Percentiles rank a stretch among this genome's conserved stretches.
Conservation (phyloP, 1,284 basidiomycete genomes). For the Microbotryum saponariae region DNA sequence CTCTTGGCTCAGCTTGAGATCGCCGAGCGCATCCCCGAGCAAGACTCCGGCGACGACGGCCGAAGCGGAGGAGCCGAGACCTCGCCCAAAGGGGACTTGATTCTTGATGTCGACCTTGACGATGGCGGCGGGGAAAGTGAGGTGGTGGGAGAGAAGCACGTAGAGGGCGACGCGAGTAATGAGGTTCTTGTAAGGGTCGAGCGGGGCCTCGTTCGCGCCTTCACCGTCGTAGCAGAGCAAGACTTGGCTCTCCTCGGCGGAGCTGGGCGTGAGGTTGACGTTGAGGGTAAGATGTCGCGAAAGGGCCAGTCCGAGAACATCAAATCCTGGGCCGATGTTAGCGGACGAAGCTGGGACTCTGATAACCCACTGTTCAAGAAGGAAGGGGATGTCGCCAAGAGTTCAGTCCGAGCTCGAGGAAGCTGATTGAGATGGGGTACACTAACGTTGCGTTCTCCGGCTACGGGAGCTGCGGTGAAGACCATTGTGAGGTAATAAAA, state of each 20-base stretch:
- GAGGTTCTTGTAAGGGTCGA: slow-evolving; percentile 93
- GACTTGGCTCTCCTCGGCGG: slow-evolving; percentile 46
- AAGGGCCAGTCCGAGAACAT: slow-evolving; percentile 94
- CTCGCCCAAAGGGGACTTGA: slow-evolving; percentile 94
- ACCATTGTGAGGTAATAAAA: too few species aligned
- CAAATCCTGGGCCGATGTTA: slow-evolving; percentile 98
- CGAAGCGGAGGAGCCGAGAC: slow-evolving; percentile 92
- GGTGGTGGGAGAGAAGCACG: slow-evolving; percentile 77
- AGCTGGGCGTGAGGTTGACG: slow-evolving; percentile 48
- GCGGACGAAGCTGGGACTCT: slow-evolving; percentile 91
- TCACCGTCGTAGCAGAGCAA: slow-evolving; percentile 74
- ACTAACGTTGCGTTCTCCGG: too few species aligned
- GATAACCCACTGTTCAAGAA: slow-evolving; percentile 51
- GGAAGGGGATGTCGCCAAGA: too few species aligned
- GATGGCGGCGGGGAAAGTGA: slow-evolving; percentile 48
- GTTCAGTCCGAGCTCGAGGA: too few species aligned
- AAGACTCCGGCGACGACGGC: slow-evolving; percentile 95
- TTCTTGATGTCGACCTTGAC: slow-evolving; percentile 72
- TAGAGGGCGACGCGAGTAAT: slow-evolving; percentile 97
- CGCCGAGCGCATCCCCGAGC: slow-evolving; percentile 74
- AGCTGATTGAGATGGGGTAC: too few species aligned
- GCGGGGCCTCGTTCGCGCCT: slow-evolving; percentile 81
- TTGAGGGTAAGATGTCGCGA: slow-evolving; percentile 75
- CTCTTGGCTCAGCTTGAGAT: slow-evolving; percentile 58
- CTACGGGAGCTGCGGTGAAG: too few species aligned